Evolutionary conservation across 1,139 yeast genomes (phyloP), one percentile per base, ranked within the genome.

Genomic region (Blastobotrys indianensis): DNA sequence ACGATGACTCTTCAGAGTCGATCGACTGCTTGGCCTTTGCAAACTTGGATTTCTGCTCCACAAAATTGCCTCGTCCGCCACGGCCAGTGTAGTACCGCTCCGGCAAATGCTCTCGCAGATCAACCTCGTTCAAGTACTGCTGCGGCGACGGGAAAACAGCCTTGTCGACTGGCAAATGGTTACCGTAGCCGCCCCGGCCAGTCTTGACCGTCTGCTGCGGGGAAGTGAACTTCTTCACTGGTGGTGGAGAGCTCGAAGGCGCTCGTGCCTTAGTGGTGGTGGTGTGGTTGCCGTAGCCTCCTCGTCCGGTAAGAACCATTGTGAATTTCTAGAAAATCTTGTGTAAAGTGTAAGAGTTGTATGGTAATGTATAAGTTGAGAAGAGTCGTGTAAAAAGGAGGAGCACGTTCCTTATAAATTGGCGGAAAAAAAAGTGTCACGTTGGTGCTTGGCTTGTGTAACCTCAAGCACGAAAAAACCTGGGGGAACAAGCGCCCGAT

Each of bases 101-200:
- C 4, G 67, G 46, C 55, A 66, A 11, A 55, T 58, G 39, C 59
- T 63, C 37, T 20, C 66, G 66, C 32, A 56, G 49, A 48, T 61
- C 55, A 31, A 62, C 67, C 47, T 66, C 69, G 39, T 56, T 44
- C 13, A 66, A 56, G 46, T 65, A 64, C 52, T 66, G 65, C 30
- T 57, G 54, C 1, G 68, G 67, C 2, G 68, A 52, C 55, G 55
- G 49, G 11, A 63, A 52, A 29, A 59, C 54, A 58, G 62, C 57
- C 33, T 59, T 50, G 16, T 59, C 51, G 12, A 66, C 63, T 8
- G 65, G 59, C 30, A 62, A 55, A 32, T 55, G 56, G 57, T 66
- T 66, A 13, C 70, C 70, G 36, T 55, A 64, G 33, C 70, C 70
- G 16, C 70, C 70, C 30, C 70, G 59, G 31, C 70, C 70, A 10